Percentiles rank a stretch among this genome's conserved stretches.
phyloP scores from a whole-genome alignment of 108 stramenopile species.

The Discostella stelligeroides region DNA sequence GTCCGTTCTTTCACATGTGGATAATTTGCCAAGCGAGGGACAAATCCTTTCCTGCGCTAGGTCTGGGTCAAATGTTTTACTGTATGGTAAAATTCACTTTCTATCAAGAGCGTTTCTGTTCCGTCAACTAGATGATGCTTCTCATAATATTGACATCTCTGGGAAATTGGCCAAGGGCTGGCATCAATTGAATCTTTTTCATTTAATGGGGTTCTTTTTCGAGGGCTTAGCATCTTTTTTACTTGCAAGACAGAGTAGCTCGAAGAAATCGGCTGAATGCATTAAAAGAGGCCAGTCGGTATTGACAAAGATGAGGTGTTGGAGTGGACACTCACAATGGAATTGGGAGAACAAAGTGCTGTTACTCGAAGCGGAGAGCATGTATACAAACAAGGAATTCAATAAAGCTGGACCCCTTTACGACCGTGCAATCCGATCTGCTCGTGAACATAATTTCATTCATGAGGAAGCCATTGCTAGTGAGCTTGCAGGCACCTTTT shows the following conservation, averaged over 20 bases:
- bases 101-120: conserved; percentile 12
- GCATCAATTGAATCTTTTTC: neutral
- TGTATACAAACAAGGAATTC: neutral
- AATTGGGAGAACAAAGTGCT: conserved; percentile 19
- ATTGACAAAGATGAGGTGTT: neutral
- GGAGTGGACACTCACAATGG: conserved; percentile 3
- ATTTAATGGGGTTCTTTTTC: conserved; percentile 8
- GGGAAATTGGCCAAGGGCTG: neutral
- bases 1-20: neutral
- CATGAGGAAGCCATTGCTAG: neutral
- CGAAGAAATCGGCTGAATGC: neutral
- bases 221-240: conserved; percentile 10
- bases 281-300: neutral
- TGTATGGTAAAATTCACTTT: neutral
- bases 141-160: neutral
- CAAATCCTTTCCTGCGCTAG: neutral
- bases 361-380: conserved; percentile 14
- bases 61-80: neutral
- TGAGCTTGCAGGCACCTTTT: neutral
- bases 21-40: neutral
- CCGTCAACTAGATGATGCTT: conserved; percentile 2
- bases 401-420: neutral
- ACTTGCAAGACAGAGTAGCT: neutral
- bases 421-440: conserved; percentile 2
- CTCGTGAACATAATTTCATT: neutral